Conservation (phyloP, 345 rosid species). For the Ailanthus altissimus region DNA sequence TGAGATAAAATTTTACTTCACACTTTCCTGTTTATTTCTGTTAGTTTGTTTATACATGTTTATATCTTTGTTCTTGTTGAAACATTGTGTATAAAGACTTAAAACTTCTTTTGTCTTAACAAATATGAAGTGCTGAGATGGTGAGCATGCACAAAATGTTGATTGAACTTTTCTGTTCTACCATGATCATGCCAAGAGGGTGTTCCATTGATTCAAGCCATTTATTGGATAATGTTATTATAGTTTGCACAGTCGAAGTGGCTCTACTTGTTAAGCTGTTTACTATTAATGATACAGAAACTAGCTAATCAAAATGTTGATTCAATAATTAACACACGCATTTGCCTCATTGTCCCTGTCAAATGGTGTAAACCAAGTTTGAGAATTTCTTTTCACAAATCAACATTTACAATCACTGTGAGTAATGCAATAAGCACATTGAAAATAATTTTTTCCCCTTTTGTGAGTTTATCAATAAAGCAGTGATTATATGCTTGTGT, state of each 20-base stretch:
- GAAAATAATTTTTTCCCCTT: neutral
- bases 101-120: neutral
- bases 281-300: neutral
- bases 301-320: neutral
- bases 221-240: neutral
- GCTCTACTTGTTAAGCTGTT: neutral
- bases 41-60: neutral
- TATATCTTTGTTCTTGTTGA: neutral
- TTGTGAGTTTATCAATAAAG: neutral
- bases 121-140: neutral
- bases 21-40: neutral
- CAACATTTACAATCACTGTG: neutral
- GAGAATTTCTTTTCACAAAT: neutral
- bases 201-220: neutral
- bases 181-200: neutral
- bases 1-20: constrained; percentile 30
- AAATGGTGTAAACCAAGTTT: neutral
- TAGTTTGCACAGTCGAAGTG: neutral
- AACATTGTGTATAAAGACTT: neutral
- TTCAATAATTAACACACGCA: neutral
- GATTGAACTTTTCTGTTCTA: neutral
- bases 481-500: neutral
- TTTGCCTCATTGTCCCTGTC: neutral
- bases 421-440: neutral
- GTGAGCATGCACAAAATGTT: neutral